Evolutionary conservation across 2,329 filamentous ascomycete species (phyloP).

Genomic region (Tolypocladium sp.): DNA sequence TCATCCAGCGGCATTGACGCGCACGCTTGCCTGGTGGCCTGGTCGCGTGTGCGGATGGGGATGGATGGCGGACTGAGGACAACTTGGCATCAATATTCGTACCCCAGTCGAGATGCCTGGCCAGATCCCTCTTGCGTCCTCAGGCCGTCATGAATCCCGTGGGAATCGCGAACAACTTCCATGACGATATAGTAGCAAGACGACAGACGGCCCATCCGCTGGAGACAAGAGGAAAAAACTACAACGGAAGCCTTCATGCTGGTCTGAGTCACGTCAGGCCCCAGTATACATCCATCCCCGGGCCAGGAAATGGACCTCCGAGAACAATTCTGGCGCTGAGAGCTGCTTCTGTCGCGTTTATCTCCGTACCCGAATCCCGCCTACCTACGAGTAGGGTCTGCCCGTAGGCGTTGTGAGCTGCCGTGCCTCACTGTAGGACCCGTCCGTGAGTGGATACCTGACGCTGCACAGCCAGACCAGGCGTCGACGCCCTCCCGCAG

Average conservation of each 20-base stretch:
- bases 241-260: background rate
- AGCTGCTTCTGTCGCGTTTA: background rate
- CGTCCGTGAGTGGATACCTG: background rate
- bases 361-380: background rate
- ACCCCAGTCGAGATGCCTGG: background rate
- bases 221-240: background rate
- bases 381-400: too few relatives aligned
- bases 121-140: background rate
- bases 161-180: background rate
- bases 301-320: background rate
- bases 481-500: background rate
- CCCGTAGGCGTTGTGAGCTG: background rate
- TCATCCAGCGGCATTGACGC: conserved; percentile 2
- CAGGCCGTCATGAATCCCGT: background rate
- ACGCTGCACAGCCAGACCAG: background rate
- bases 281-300: background rate
- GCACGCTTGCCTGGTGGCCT: conserved; percentile 9
- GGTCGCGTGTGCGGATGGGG: conserved; percentile 1
- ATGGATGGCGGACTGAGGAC: background rate
- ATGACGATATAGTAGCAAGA: background rate
- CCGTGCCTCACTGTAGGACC: background rate
- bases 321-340: background rate
- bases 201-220: background rate
- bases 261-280: background rate
- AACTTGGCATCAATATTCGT: background rate